Evolutionary conservation across 306 rosid species (phyloP).

Genomic region (Prunus padus): DNA sequence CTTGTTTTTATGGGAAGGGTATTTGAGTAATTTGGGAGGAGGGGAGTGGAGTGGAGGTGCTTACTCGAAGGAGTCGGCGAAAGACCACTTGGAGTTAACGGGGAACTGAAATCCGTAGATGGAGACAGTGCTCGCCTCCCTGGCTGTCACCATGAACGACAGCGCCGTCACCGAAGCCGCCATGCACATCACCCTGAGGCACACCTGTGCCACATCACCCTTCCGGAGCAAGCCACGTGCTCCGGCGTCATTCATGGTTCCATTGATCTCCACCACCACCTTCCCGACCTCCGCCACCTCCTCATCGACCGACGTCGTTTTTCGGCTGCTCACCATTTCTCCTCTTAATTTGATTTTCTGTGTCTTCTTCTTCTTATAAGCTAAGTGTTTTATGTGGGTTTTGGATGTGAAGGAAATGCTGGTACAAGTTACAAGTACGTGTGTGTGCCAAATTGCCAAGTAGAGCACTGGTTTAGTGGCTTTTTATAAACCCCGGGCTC

Average conservation of each 20-base stretch:
- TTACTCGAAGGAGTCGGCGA: slow-evolving; percentile 69
- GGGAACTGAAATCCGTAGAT: slow-evolving; percentile 65
- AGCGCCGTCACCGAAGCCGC: slow-evolving; percentile 48
- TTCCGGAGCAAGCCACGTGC: slow-evolving; percentile 27
- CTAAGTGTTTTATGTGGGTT: too few species aligned
- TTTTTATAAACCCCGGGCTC: too few species aligned
- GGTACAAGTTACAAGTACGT: not conserved
- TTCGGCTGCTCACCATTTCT: slow-evolving; percentile 37
- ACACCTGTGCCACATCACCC: slow-evolving; percentile 43
- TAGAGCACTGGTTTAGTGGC: too few species aligned
- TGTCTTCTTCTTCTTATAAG: too few species aligned
- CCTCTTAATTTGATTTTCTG: too few species aligned
- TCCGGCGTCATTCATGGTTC: slow-evolving; percentile 27
- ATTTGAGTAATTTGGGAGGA: slow-evolving; percentile 2
- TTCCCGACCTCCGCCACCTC: slow-evolving; percentile 33
- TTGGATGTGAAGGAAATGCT: too few species aligned
- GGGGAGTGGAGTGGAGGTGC: slow-evolving; percentile 10
- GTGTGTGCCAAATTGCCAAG: not conserved
- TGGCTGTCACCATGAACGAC: slow-evolving; percentile 72
- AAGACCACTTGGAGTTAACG: slow-evolving; percentile 78
- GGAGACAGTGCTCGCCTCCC: slow-evolving; percentile 46
- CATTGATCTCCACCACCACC: slow-evolving; percentile 32
- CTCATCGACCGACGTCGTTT: slow-evolving; percentile 31
- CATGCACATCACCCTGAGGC: slow-evolving; percentile 54
- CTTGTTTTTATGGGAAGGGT: not conserved